A percentile compares a stretch with the other conserved stretches of the same genome.
Conservation (phyloP, 1,139 yeast genomes). For the Williopsis jadinii region DNA sequence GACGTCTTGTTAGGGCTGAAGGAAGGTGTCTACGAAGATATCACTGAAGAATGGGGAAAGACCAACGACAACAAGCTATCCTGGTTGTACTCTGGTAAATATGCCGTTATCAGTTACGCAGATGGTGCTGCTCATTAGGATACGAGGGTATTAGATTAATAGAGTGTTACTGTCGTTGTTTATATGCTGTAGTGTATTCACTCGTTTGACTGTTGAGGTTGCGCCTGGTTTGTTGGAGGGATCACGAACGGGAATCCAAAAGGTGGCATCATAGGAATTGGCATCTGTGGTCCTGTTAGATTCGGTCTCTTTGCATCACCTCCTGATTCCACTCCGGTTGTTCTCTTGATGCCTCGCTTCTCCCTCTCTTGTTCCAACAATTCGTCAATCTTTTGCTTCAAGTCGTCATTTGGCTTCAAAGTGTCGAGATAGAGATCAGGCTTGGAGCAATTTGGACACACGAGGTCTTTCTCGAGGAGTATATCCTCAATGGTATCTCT, state of each 20-base stretch:
- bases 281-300: conserved; percentile 2
- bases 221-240: not conserved
- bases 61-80: conserved; percentile 46
- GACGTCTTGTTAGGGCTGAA: conserved; percentile 90
- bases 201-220: too few relatives aligned
- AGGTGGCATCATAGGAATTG: not conserved
- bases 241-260: conserved; percentile 2
- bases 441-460: conserved; percentile 79
- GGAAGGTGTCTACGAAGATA: conserved; percentile 62
- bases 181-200: too few relatives aligned
- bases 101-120: conserved; percentile 77
- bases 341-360: conserved; percentile 21
- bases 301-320: conserved; percentile 13
- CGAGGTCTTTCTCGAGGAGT: conserved; percentile 77
- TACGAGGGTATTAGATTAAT: not conserved
- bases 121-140: conserved; percentile 17
- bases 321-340: conserved; percentile 7
- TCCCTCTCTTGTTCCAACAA: conserved; percentile 34
- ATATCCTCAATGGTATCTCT: conserved; percentile 61
- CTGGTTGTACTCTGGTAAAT: conserved; percentile 88
- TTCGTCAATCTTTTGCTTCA: conserved; percentile 45
- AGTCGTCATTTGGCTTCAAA: conserved; percentile 51
- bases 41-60: conserved; percentile 49
- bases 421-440: conserved; percentile 74
- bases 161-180: not conserved